phyloP scores from a whole-genome alignment of 2,329 filamentous ascomycete genomes.

The Neobulgaria alba region DNA sequence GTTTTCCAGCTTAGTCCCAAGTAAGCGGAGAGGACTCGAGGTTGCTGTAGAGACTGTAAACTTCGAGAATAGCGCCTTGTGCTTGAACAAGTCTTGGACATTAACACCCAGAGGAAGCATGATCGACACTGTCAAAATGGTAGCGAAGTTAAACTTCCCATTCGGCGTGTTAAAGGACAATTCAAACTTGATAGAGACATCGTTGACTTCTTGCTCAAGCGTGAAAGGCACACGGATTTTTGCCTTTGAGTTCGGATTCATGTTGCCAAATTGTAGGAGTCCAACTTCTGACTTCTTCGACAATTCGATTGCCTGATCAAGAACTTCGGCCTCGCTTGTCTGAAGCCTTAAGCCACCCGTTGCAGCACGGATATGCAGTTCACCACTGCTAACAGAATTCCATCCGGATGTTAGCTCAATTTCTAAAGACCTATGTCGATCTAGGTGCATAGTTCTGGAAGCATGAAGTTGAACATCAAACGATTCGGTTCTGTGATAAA shows the following conservation, averaged over 20 bases:
- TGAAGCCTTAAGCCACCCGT: slow-evolving; percentile 58
- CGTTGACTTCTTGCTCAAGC: slow-evolving; percentile 65
- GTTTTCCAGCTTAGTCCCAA: slow-evolving; percentile 59
- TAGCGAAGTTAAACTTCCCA: slow-evolving; percentile 56
- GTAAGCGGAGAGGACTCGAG: slow-evolving; percentile 63
- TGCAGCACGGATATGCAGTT: slow-evolving; percentile 53
- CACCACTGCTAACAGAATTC: slow-evolving; percentile 56
- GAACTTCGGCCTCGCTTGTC: slow-evolving; percentile 48
- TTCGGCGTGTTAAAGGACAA: slow-evolving; percentile 61
- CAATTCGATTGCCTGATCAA: slow-evolving; percentile 35
- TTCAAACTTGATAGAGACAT: slow-evolving; percentile 68
- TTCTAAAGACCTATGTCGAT: slow-evolving; percentile 69
- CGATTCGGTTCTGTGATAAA: slow-evolving; percentile 62
- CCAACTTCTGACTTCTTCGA: slow-evolving; percentile 45
- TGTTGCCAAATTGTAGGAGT: slow-evolving; percentile 40
- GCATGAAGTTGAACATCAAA: slow-evolving; percentile 61
- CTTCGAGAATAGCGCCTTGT: slow-evolving; percentile 69
- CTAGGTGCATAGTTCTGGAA: slow-evolving; percentile 66
- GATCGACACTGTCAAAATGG: slow-evolving; percentile 56
- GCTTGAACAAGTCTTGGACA: slow-evolving; percentile 92
- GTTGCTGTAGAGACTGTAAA: slow-evolving; percentile 85
- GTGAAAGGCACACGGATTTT: slow-evolving; percentile 72
- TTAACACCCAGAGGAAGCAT: slow-evolving; percentile 85
- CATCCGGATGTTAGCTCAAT: slow-evolving; percentile 65
- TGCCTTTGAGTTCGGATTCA: slow-evolving; percentile 39